Evolutionary conservation across 805 yeast genomes (phyloP).

Genomic region (Sporopachydermia quercuum): DNA sequence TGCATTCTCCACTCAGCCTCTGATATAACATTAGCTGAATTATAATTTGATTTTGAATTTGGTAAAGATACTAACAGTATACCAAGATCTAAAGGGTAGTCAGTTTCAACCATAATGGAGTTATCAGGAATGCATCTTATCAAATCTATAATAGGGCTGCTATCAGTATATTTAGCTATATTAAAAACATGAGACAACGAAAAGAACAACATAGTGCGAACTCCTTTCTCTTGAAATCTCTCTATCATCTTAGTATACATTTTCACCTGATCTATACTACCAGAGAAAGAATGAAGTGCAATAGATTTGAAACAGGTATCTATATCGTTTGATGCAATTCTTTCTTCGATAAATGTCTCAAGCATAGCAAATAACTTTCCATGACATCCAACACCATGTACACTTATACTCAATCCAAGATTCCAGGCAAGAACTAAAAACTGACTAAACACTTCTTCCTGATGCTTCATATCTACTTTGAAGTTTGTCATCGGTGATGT

Average conservation of each 20-base stretch:
- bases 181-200: conserved; percentile 42
- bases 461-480: conserved; percentile 54
- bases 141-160: conserved; percentile 9
- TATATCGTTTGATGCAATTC: background rate
- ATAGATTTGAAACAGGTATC: conserved; percentile 16
- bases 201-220: conserved; percentile 23
- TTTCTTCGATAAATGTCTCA: conserved; percentile 7
- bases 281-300: conserved; percentile 76
- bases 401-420: conserved; percentile 38
- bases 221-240: background rate
- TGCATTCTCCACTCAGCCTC: background rate
- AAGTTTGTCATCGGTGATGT: conserved; percentile 23
- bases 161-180: conserved; percentile 14
- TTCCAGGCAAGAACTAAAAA: conserved; percentile 42
- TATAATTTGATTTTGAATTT: too few species aligned
- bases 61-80: too few species aligned
- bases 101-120: conserved; percentile 38
- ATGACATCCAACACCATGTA: conserved; percentile 79
- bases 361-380: conserved; percentile 39
- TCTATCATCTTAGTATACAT: conserved; percentile 19
- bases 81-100: conserved; percentile 18
- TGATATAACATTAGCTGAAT: background rate
- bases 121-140: conserved; percentile 21
- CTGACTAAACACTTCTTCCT: conserved; percentile 30
- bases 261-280: conserved; percentile 56